Base-by-base conservation (phyloP, 306 rosid species). In the Dalbergia cochinchinensis region DNA sequence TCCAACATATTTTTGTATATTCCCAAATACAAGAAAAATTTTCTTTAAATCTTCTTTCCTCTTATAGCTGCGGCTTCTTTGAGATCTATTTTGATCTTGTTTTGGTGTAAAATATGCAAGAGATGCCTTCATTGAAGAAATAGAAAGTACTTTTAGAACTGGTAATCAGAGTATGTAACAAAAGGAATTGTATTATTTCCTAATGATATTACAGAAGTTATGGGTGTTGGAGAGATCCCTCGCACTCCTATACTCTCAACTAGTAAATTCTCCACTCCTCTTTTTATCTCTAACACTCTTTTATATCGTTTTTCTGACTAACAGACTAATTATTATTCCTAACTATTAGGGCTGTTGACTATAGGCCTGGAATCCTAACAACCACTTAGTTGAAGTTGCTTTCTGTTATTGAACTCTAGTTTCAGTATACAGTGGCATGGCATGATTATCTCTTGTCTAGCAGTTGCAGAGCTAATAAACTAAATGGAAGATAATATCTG, bases 11-110 rank as follows among this genome's bases (percentile, higher is more conserved):
- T 70, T 71, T 70, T 71, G 79, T 81, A 74, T 73, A 86, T 69
- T 71, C 35, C 79, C 65, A 13, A 15, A 68, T 63, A 22, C 50
- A 39, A 19, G 3, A 3, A 42, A 42, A 10, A 34, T 41, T 42
- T 72, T 44, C 8, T 81, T 72, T 83, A 64, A 5, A 68, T 75
- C 13, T 61, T 68, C 79, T 73, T 74, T 82, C 44, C 0, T 19
- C 22, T 34, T 47, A 71, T 73, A 64, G 71, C 59, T 77, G 65
- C 81, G 74, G 72, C 63, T 67, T 59, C 48, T 58, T 76, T 63
- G 60, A 73, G 82, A 58, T 73, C 80, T 19, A 42, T 22, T 54
- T 48, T 26, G 76, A 67, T 80, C 77, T 78, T 73, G 68, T 86
- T 83, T 72, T 77, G 69, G 13, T 83, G 83, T 55, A 73, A 26